Base-by-base conservation (phyloP, 176 grass and related monocot species). In the Tillandsia fasciculata region DNA sequence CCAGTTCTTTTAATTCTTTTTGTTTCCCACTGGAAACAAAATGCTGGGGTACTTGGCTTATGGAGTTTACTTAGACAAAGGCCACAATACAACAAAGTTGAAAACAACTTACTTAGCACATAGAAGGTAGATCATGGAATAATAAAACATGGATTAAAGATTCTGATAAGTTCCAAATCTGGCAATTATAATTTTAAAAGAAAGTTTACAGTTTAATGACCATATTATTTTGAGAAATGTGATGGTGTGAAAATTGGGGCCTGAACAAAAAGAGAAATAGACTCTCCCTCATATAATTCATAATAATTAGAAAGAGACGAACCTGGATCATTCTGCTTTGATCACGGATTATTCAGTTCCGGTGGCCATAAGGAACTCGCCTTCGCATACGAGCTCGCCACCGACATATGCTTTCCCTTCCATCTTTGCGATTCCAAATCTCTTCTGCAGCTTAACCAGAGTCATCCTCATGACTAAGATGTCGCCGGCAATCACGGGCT, bases 401-500 rank as follows among this genome's bases (percentile, higher is more conserved):
- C 89, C 92, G 10, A 97, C 93, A 72, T 92, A 97, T 47, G 93
- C 89, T 70, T 99, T 99, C 75, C 94, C 94, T 70, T 99, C 87
- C 89, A 93, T 87, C 77, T 93, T 99, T 49, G 94, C 94, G 10
- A 99, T 80, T 71, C 94, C 94, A 70, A 90, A 93, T 48, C 52
- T 90, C 73, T 90, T 99, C 75, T 99, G 89, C 22, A 86, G 74
- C 74, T 99, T 99, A 48, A 80, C 80, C 53, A 93, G 75, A 12
- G 89, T 99, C 94, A 99, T 99, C 66, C 94, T 84, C 94, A 99
- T 99, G 42, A 99, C 64, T 64, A 99, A 64, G 49, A 90, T 99
- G 28, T 99, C 94, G 2, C 94, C 94, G 52, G 94, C 84, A 77
- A 93, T 88, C 1, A 99, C 94, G 27, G 94, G 94, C 71, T 86